Evolutionary conservation across 306 rosid species (phyloP), one percentile per base, ranked within the genome.

Genomic region (Neltuma alba): DNA sequence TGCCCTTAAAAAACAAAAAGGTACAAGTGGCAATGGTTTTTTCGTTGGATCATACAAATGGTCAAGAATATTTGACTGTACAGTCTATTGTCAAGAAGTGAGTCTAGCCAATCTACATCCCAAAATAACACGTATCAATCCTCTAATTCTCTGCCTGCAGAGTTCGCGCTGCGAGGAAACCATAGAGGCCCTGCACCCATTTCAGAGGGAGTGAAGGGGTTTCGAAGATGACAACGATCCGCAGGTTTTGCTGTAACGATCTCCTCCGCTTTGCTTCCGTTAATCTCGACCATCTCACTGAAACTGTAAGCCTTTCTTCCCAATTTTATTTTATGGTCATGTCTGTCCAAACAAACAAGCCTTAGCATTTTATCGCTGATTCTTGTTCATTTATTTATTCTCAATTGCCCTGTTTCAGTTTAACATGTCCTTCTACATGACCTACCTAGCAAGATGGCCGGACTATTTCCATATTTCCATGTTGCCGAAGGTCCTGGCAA

Each of bases 381-480:
- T 34, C 65, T 36, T 65, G 71, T 13, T 79, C 38, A 40, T 25
- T 23, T 41, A 9, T n/a, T 61, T 9, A 30, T 76, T 44, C 44
- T 21, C 71, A 3, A 2, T 68, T 38, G 33, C 65, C 25, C 20
- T 11, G 3, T 84, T 77, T 44, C 92, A 93, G 98, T 96, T 93
- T 85, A 96, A 93, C 70, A 96, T 96, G 99, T 96, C 98, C 16
- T 93, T 93, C 88, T 96, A 96, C 81, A 93, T 96, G 99, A 91
- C 99, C 78, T 96, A 96, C 75, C 86, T 96, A 2, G 99, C 99
- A 4, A 82, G 99, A 86, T 96, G 99, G 98, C 99, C 98, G 0
- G 98, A 96, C 27, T 96, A 96, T 79, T 96, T 96, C 85, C 97
- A 96, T 96, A 96, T 79, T 96, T 96, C 85, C 97, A 96, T 27